Base-by-base conservation (phyloP, 257 asterid genomes). In the Petunia axillaris region DNA sequence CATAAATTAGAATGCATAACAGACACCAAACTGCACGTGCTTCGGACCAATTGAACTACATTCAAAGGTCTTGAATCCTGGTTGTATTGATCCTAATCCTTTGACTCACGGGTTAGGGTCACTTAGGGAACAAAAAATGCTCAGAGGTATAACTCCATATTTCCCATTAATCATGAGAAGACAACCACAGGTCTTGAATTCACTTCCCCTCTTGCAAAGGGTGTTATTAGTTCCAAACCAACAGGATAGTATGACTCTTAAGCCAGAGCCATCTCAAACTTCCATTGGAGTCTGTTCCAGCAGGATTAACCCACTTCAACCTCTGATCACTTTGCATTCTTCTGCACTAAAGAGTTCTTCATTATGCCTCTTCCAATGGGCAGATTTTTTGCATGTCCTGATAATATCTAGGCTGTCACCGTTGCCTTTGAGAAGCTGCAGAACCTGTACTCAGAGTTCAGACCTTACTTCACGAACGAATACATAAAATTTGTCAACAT, bases 331-430 rank as follows among this genome's bases (percentile, higher is more conserved):
- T 79, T 83, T 74, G 86, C 88, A 84, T 66, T 88, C 93, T 55
- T 92, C 97, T 6, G 93, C 86, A 68, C 91, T 87, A 80, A 94
- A 92, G 25, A 94, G 91, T 83, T 91, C 93, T 87, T 86, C 91
- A 48, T 92, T 92, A 66, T 94, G 89, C 84, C 85, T 90, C 86
- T 90, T 92, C 98, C 95, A 92, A 76, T 92, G 87, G 1, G 98
- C 91, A 10, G 90, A 92, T 85, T 87, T 90, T 75, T 88, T 91
- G 67, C 91, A 82, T 79, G 88, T 93, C 67, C 67, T 87, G 54
- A 92, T 89, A 84, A 92, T 54, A 52, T 94, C 97, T 37, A 91
- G 75, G 88, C 98, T 94, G 68, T 97, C 97, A 66, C 93, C 87
- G 81, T 91, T 87, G 83, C 98, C 98, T 87, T 94, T 88, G 57